Percentiles rank a stretch among this genome's conserved stretches.
These are phyloP conservation scores for Cryptosporidium sp. DNA, from an alignment of 169 alveolate genomes.

Conservation along the genomic window DNA sequence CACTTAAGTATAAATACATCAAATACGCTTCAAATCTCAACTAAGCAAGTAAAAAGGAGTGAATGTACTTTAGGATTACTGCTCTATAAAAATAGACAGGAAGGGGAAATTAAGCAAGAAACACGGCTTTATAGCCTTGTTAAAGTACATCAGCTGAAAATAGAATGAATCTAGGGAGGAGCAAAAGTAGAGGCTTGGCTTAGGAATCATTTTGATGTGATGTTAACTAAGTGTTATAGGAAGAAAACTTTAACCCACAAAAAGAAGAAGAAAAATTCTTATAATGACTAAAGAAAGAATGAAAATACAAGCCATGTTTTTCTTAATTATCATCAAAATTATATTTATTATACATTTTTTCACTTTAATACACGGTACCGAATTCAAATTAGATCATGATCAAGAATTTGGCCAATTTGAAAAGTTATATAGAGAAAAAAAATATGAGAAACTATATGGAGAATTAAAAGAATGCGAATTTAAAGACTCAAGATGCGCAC, in stretches of 20 bases:
- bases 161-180: background rate
- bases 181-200: background rate
- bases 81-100: background rate
- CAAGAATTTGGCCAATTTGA: background rate
- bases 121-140: too few species aligned
- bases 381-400: background rate
- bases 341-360: background rate
- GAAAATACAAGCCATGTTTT: background rate
- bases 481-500: conserved; percentile 21
- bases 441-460: background rate
- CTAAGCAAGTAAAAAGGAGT: too few species aligned
- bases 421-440: background rate
- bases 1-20: background rate
- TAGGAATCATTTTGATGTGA: background rate
- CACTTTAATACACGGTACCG: conserved; percentile 1
- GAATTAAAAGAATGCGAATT: conserved; percentile 19
- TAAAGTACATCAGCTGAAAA: background rate
- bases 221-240: background rate
- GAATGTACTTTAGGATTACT: background rate
- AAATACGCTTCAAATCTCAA: too few species aligned
- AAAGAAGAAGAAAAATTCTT: background rate
- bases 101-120: too few species aligned
- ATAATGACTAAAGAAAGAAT: background rate
- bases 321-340: background rate
- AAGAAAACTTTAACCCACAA: background rate